phyloP scores from a whole-genome alignment of 179 eudicot genomes.

The Nepenthes alata region DNA sequence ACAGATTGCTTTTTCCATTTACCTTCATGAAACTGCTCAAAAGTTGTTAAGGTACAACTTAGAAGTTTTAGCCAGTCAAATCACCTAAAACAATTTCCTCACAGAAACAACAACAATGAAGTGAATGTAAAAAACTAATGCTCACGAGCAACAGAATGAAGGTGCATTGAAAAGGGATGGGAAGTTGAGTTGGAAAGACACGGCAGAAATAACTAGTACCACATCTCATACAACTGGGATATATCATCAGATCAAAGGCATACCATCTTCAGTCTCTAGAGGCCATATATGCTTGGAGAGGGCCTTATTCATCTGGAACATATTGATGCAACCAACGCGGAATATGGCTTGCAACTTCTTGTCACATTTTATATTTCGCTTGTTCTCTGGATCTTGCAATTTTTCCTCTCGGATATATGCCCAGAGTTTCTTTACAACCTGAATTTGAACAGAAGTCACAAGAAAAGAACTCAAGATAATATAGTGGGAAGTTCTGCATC shows the following conservation, averaged over 20 bases:
- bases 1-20: too few relatives aligned
- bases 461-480: background rate
- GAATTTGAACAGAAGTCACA: conserved; percentile 1
- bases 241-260: background rate
- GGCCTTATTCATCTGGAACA: conserved; percentile 94
- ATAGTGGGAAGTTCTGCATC: background rate
- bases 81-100: too few relatives aligned
- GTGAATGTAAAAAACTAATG: too few relatives aligned
- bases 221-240: background rate
- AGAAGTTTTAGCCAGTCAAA: too few relatives aligned
- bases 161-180: background rate
- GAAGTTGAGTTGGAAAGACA: background rate
- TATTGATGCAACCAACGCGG: conserved; percentile 56
- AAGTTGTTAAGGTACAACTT: too few relatives aligned
- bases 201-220: background rate
- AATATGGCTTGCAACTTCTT: conserved; percentile 51
- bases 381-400: conserved; percentile 72
- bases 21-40: too few relatives aligned
- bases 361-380: conserved; percentile 62
- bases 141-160: too few relatives aligned
- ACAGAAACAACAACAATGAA: too few relatives aligned
- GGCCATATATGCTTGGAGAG: conserved; percentile 95
- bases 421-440: conserved; percentile 92
- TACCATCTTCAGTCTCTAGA: conserved; percentile 52
- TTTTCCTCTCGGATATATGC: conserved; percentile 57